Conservation (phyloP, 306 rosid genomes). For the Biancaea sappan region DNA sequence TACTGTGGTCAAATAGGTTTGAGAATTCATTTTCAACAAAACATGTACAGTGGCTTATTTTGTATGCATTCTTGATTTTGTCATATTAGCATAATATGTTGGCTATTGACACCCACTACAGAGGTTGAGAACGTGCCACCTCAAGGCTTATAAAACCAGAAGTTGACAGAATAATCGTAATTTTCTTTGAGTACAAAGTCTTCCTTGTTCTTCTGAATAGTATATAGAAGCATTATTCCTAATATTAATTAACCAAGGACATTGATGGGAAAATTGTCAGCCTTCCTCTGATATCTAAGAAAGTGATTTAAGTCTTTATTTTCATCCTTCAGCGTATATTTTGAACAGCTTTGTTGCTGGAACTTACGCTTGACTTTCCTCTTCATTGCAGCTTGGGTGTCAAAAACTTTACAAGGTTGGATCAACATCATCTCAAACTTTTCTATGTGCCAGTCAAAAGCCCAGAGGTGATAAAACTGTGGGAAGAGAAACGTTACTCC, state of each 20-base stretch:
- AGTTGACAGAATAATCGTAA: not conserved
- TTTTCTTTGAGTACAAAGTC: not conserved
- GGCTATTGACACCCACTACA: not conserved
- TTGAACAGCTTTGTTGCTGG: slow-evolving; percentile 23
- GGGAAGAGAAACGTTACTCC: slow-evolving; percentile 48
- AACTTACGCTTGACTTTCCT: slow-evolving; percentile 31
- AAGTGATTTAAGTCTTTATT: not conserved
- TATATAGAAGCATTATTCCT: not conserved
- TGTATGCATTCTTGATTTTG: slow-evolving; percentile 12
- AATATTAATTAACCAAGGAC: not conserved
- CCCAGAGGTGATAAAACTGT: slow-evolving; percentile 40
- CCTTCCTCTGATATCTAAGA: not conserved
- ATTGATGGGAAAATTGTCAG: not conserved
- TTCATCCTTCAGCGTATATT: slow-evolving; percentile 25
- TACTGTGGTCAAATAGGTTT: slow-evolving; percentile 15
- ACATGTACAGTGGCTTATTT: not conserved
- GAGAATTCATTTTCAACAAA: not conserved
- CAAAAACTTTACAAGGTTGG: slow-evolving; percentile 41
- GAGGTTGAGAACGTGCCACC: not conserved
- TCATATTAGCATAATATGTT: not conserved
- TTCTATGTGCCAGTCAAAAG: slow-evolving; percentile 49
- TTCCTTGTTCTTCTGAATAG: not conserved
- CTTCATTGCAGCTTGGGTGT: slow-evolving; percentile 54
- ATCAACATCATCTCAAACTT: slow-evolving; percentile 33
- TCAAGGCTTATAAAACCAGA: not conserved